Conservation (phyloP, 164 flowering plant species). For the Aristolochia fimbriata region DNA sequence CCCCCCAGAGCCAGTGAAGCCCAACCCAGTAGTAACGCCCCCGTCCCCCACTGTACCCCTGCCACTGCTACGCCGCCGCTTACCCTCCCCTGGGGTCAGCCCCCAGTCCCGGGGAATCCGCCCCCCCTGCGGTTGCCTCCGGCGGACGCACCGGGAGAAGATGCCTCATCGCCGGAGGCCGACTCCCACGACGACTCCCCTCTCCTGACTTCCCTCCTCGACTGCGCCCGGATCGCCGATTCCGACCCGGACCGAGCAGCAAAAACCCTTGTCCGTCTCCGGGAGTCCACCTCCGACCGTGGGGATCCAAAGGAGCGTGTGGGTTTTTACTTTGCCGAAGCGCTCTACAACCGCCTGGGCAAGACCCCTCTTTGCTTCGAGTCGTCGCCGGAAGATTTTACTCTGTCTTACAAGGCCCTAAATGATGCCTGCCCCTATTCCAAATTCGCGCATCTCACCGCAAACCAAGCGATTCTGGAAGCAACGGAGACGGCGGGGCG, state of each 20-base stretch:
- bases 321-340: constrained; percentile 60
- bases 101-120: background rate
- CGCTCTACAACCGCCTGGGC: constrained; percentile 32
- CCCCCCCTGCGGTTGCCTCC: background rate
- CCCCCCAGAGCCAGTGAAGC: too few species aligned
- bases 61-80: too few species aligned
- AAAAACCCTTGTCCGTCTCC: constrained; percentile 33
- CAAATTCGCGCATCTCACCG: constrained; percentile 84
- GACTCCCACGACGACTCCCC: constrained; percentile 29
- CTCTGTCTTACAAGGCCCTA: constrained; percentile 58
- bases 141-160: background rate
- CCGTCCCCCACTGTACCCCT: too few species aligned
- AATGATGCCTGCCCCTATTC: constrained; percentile 91
- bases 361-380: constrained; percentile 12
- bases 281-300: constrained; percentile 40
- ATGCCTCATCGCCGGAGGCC: constrained; percentile 13
- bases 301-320: constrained; percentile 74
- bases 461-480: constrained; percentile 91
- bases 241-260: constrained; percentile 45
- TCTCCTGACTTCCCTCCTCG: constrained; percentile 35
- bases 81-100: too few species aligned
- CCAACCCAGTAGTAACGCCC: constrained; percentile 3
- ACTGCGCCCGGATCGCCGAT: constrained; percentile 53
- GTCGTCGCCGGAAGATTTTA: constrained; percentile 45
- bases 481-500: constrained; percentile 47